Conservation (phyloP, 2,329 filamentous ascomycete genomes). For the Diaporthe sp. region DNA sequence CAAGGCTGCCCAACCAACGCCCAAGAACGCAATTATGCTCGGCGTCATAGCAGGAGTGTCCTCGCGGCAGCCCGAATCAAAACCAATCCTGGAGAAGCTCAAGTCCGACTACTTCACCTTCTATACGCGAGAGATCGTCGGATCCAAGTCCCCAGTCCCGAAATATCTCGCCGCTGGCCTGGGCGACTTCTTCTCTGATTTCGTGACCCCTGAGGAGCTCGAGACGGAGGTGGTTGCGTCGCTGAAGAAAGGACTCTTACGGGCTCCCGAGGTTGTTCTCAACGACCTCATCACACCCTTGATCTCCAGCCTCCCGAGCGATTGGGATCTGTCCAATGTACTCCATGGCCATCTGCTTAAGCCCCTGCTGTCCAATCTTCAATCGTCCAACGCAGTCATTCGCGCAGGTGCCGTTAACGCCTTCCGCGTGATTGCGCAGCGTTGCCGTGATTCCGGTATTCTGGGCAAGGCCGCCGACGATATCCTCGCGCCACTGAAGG, state of each 20-base stretch:
- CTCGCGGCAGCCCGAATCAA: slow-evolving; percentile 76
- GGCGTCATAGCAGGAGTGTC: slow-evolving; percentile 91
- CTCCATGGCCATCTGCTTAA: slow-evolving; percentile 83
- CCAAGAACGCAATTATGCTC: slow-evolving; percentile 82
- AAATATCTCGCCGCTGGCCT: slow-evolving; percentile 80
- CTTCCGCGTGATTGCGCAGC: slow-evolving; percentile 78
- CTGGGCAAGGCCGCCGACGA: slow-evolving; percentile 82
- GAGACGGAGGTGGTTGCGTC: slow-evolving; percentile 82
- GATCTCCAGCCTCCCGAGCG: slow-evolving; percentile 75
- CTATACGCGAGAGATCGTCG: slow-evolving; percentile 87
- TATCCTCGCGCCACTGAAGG: slow-evolving; percentile 82
- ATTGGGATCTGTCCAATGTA: slow-evolving; percentile 83
- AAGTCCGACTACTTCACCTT: slow-evolving; percentile 85
- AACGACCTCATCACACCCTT: slow-evolving; percentile 83
- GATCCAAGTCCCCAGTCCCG: slow-evolving; percentile 80
- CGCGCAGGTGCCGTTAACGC: slow-evolving; percentile 81
- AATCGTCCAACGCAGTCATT: slow-evolving; percentile 86
- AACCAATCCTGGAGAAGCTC: slow-evolving; percentile 71
- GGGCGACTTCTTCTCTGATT: slow-evolving; percentile 85
- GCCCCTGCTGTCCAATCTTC: slow-evolving; percentile 88
- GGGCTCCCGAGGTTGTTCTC: slow-evolving; percentile 91
- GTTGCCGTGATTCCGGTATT: slow-evolving; percentile 68
- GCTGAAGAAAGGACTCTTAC: slow-evolving; percentile 88
- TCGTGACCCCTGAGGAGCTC: slow-evolving; percentile 81
- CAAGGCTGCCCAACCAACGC: slow-evolving; percentile 74